Conservation (phyloP, 768 basidiomycete species). For the Sarcodon sp. region DNA sequence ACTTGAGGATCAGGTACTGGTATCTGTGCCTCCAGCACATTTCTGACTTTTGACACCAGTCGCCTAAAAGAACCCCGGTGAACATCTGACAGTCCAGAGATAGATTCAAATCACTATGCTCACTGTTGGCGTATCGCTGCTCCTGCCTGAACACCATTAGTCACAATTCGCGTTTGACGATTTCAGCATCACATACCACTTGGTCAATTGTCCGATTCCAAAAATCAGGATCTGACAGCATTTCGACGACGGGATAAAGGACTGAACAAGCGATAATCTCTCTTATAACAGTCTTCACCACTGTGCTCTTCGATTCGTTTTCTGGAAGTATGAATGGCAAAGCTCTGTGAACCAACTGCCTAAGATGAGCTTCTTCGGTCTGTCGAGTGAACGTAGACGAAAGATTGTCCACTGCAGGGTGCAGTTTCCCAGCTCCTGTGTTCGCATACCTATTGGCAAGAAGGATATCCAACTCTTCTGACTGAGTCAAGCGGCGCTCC, state of each 20-base stretch:
- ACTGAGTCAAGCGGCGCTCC: conserved; percentile 75
- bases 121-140: conserved; percentile 60
- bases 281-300: conserved; percentile 58
- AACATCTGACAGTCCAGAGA: conserved; percentile 21
- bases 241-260: conserved; percentile 80
- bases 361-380: conserved; percentile 79
- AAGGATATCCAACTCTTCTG: conserved; percentile 80
- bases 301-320: conserved; percentile 58
- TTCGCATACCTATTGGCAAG: conserved; percentile 73
- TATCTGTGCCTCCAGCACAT: conserved; percentile 70
- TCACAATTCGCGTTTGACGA: not conserved
- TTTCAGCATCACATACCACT: conserved; percentile 45
- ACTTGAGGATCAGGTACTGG: conserved; percentile 36
- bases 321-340: conserved; percentile 67
- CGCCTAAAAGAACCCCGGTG: conserved; percentile 31
- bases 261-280: conserved; percentile 80
- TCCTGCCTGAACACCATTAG: conserved; percentile 32
- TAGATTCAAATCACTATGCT: conserved; percentile 39
- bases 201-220: conserved; percentile 93
- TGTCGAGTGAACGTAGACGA: conserved; percentile 85
- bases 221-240: conserved; percentile 92
- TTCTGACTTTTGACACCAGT: conserved; percentile 78
- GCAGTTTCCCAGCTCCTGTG: conserved; percentile 51
- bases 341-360: conserved; percentile 53
- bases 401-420: conserved; percentile 79